Conservation (phyloP, 75 land plant species). For the Pinus albicaulis region DNA sequence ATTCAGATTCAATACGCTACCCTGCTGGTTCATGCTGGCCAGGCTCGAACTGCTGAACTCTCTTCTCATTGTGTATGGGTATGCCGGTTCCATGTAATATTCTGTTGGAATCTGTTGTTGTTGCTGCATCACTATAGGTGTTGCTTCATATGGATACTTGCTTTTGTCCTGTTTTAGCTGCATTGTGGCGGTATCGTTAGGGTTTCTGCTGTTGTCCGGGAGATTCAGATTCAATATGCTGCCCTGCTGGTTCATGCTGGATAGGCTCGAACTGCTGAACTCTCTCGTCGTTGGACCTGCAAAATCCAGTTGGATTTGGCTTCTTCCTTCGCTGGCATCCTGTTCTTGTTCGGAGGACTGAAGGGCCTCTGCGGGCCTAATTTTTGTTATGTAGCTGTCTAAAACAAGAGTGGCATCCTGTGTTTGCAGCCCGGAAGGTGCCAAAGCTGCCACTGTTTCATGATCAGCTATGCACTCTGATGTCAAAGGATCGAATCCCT, state of each 20-base stretch:
- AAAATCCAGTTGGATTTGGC: background rate
- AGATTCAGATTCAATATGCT: conserved; percentile 6
- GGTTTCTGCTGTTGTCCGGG: background rate
- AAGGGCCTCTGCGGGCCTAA: background rate
- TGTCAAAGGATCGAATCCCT: background rate
- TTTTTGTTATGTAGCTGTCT: background rate
- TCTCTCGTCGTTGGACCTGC: background rate
- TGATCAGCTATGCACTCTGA: background rate
- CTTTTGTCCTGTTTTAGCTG: background rate
- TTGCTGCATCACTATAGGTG: background rate
- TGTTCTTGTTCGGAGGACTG: background rate
- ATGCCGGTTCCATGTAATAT: background rate
- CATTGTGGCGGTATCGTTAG: background rate
- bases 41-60: background rate
- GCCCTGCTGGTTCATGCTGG: background rate
- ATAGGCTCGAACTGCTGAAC: background rate
- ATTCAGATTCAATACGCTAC: conserved; percentile 7
- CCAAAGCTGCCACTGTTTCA: background rate
- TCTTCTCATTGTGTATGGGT: background rate
- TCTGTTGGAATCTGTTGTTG: background rate
- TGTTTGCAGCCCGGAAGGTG: background rate
- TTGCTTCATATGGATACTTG: background rate
- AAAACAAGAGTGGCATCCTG: conserved; percentile 2
- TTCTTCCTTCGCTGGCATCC: background rate
- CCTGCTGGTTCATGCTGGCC: background rate